phyloP scores from a whole-genome alignment of 75 land plant genomes.

The Sequoia sempervirens region DNA sequence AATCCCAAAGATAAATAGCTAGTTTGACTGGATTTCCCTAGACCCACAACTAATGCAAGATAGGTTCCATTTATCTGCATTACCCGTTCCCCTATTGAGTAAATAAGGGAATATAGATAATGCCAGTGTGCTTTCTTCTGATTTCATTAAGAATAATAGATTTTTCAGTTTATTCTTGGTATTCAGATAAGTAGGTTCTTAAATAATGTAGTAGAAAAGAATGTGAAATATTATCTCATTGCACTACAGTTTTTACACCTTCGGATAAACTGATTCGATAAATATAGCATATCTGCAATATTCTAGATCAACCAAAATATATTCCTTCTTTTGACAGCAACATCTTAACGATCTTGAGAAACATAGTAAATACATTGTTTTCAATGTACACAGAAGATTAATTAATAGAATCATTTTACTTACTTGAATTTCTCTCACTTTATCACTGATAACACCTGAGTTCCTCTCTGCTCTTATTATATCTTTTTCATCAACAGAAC shows the following conservation, averaged over 20 bases:
- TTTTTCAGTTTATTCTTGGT: background rate
- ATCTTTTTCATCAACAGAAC: constrained; percentile 57
- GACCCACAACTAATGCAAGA: background rate
- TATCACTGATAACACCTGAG: constrained; percentile 65
- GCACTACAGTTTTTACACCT: background rate
- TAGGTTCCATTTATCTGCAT: background rate
- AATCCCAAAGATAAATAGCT: background rate
- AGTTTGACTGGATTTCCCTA: background rate
- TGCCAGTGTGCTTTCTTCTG: too few relatives aligned
- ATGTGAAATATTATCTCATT: background rate
- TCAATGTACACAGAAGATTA: background rate
- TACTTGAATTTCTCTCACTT: constrained; percentile 90
- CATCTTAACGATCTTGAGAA: background rate
- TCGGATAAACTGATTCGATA: background rate
- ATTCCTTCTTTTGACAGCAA: constrained; percentile 3
- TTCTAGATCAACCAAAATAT: background rate
- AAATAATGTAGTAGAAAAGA: background rate
- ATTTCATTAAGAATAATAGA: too few relatives aligned
- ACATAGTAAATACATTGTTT: background rate
- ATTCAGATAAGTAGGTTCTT: background rate
- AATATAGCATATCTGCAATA: background rate
- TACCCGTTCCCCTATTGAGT: background rate
- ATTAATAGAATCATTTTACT: constrained; percentile 9
- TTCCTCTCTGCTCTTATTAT: constrained; percentile 80
- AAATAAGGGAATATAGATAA: background rate